phyloP scores from a whole-genome alignment of 805 yeast genomes.

The Candida boleticola region DNA sequence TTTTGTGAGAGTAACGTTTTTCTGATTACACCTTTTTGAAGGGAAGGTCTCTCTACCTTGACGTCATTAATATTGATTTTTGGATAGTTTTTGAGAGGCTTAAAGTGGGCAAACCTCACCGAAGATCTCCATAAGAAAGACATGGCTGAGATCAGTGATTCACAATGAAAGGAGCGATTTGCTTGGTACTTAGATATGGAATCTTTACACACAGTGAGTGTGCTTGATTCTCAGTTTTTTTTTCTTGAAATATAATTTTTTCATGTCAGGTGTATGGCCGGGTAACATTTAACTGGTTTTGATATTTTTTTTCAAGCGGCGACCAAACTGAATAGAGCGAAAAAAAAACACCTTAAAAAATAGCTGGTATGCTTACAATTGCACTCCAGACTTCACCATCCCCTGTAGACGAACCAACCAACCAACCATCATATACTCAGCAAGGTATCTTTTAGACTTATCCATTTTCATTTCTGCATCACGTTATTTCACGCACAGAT shows the following conservation, averaged over 20 bases:
- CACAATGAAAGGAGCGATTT: neutral
- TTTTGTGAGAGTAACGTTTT: slow-evolving; percentile 37
- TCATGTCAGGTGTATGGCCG: neutral
- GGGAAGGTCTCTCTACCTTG: slow-evolving; percentile 34
- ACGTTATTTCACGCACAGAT: too few species aligned
- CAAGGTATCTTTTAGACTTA: neutral
- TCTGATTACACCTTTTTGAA: slow-evolving; percentile 39
- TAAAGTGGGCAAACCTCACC: slow-evolving; percentile 2
- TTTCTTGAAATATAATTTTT: neutral
- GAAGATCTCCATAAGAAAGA: slow-evolving; percentile 2
- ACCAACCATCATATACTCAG: neutral
- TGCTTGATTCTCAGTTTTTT: neutral
- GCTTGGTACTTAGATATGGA: neutral
- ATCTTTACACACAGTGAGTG: too few species aligned
- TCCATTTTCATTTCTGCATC: too few species aligned
- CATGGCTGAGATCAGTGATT: neutral
- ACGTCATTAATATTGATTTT: slow-evolving; percentile 39
- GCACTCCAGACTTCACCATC: neutral
- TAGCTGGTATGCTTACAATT: neutral
- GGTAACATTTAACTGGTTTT: neutral
- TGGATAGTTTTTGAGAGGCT: slow-evolving; percentile 29
- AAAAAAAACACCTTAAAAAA: neutral
- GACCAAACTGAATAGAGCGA: neutral
- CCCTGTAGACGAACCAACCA: neutral
- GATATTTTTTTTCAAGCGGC: neutral